Base-by-base conservation (phyloP, 257 asterid genomes). In the Przewalskia tangutica region DNA sequence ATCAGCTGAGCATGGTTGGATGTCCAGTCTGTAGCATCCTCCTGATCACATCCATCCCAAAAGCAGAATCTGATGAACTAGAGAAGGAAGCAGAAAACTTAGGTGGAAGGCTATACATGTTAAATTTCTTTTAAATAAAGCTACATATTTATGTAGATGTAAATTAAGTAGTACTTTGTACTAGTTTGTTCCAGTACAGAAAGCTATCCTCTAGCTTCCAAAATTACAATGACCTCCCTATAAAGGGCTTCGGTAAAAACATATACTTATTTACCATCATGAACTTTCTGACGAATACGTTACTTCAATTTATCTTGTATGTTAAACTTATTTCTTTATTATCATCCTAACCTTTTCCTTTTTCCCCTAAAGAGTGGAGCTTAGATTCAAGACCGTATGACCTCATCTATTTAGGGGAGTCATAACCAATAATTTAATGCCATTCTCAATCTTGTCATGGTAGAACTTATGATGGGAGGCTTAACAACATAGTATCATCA, bases 11-110 rank as follows among this genome's bases (percentile, higher is more conserved):
- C 97, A 96, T 92, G 12, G 94, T 86, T 12, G 99, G 98, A 82
- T 94, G 98, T 83, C 99, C 98, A 34, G 99, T 94, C 84, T 94
- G 98, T 83, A 96, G 98, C 95, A 96, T 96, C 91, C 99, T 89
- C 93, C 93, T 96, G 83, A 96, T 89, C 95, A 96, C 92, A 84
- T 96, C 99, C 93, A 94, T 96, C 83, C 99, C 99, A 79, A 96
- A 96, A 13, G 99, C 95, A 77, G 99, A 96, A 88, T 96, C 99
- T 83, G 99, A 94, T 82, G 99, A 93, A 89, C 99, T 96, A 84
- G 83, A 89, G 85, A 90, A 92, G 90, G 89, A 84, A 90, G 87
- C 84, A 87, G 87, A 88, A 84, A 87, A 89, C 90, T 90, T 89
- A 91, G 86, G 89, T 50, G 79, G 62, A 48, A 48, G 6, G 44